Conservation (phyloP, 2,329 filamentous ascomycete species). For the Xylaria sp. region DNA sequence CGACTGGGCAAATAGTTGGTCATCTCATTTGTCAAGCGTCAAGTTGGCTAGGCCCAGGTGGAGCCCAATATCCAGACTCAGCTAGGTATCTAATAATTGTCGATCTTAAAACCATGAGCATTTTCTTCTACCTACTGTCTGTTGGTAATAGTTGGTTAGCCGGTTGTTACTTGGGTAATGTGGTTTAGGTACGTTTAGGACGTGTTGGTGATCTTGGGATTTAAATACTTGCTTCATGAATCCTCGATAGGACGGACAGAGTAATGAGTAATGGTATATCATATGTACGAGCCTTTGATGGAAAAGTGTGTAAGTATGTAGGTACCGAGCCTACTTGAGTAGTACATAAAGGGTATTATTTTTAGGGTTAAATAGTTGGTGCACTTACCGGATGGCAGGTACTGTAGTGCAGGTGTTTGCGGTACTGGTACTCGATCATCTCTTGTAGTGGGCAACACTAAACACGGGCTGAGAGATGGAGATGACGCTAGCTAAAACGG, state of each 20-base stretch:
- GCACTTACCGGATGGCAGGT: neutral
- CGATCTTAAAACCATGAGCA: conserved; percentile 3
- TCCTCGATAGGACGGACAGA: too few species aligned
- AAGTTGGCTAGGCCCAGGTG: neutral
- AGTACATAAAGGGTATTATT: neutral
- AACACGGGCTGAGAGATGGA: conserved; percentile 4
- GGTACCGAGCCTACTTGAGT: too few species aligned
- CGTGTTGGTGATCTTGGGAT: too few species aligned
- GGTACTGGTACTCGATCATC: neutral
- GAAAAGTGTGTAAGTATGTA: too few species aligned
- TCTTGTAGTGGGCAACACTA: neutral
- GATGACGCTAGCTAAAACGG: conserved; percentile 7
- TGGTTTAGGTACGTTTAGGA: neutral
- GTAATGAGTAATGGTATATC: too few species aligned
- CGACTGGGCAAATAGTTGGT: neutral
- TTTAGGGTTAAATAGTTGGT: neutral
- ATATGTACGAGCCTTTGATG: too few species aligned
- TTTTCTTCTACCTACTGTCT: neutral
- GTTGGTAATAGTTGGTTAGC: neutral
- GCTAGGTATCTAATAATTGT: neutral
- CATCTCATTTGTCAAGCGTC: conserved; percentile 1
- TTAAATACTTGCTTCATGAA: too few species aligned
- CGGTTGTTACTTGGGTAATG: neutral
- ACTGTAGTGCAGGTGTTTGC: neutral
- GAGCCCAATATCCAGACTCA: neutral